Evolutionary conservation across 2,329 filamentous ascomycete genomes (phyloP).

Genomic region (Xylariaceae sp.): DNA sequence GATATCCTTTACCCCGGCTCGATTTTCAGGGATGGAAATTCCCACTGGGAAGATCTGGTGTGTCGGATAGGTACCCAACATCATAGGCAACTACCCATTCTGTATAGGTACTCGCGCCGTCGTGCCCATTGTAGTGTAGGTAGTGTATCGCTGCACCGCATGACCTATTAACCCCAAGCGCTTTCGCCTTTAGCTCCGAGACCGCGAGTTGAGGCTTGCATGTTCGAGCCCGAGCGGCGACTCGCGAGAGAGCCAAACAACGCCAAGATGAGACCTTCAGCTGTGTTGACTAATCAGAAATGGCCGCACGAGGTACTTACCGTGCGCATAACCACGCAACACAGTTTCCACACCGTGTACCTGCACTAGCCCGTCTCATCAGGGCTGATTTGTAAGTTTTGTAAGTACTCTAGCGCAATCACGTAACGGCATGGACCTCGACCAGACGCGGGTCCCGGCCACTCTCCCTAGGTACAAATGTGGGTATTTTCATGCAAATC

Average conservation of each 20-base stretch:
- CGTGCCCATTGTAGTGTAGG: too few species aligned
- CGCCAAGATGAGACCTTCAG: conserved; percentile 18
- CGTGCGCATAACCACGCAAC: background rate
- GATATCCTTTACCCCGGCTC: background rate
- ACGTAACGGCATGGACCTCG: too few species aligned
- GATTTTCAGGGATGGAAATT: background rate
- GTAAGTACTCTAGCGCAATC: too few species aligned
- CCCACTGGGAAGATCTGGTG: background rate
- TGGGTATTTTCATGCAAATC: too few species aligned
- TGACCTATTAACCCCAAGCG: conserved; percentile 1
- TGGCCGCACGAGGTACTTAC: background rate
- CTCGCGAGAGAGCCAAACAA: conserved; percentile 12
- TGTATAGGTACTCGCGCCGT: background rate
- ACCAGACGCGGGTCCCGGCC: too few species aligned
- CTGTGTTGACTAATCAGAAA: conserved; percentile 6
- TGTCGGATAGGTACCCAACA: background rate
- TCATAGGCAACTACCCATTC: background rate
- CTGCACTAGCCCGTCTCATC: too few species aligned
- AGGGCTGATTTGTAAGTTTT: too few species aligned
- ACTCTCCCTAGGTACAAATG: too few species aligned
- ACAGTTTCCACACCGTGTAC: too few species aligned
- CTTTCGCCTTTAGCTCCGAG: conserved; percentile 16
- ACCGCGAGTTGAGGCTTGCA: conserved; percentile 18
- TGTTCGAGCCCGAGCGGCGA: conserved; percentile 17
- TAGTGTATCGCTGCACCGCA: too few species aligned